A percentile compares a stretch with the other conserved stretches of the same genome.
These are phyloP conservation scores for Carex littledalei DNA, from an alignment of 176 grass and related monocot species.

Conservation along the genomic window DNA sequence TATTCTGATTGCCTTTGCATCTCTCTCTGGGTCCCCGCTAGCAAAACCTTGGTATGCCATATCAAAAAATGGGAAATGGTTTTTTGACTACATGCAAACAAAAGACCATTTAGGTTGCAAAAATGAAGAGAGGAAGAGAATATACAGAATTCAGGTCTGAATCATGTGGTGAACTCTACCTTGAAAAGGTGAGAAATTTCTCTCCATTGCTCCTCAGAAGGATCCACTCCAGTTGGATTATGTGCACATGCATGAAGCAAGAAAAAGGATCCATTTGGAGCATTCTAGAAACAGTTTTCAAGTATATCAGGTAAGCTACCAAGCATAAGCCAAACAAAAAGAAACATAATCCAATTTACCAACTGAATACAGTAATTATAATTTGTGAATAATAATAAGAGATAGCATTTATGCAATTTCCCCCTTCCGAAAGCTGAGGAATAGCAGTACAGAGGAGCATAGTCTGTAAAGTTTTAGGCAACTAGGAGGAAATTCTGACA, in stretches of 20 bases:
- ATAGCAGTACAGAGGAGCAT: background rate
- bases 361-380: background rate
- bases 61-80: constrained; percentile 99
- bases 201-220: constrained; percentile 96
- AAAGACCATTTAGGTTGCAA: background rate
- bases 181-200: constrained; percentile 94
- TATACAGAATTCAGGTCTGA: background rate
- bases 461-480: background rate
- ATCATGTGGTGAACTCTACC: constrained; percentile 25
- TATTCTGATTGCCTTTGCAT: constrained; percentile 89
- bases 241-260: constrained; percentile 98
- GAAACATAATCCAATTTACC: background rate
- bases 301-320: background rate
- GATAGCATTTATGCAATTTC: background rate
- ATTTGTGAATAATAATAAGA: background rate
- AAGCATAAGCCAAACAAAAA: background rate
- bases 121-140: background rate
- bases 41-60: constrained; percentile 99
- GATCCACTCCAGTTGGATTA: constrained; percentile 98
- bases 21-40: constrained; percentile 82
- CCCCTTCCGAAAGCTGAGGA: background rate
- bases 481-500: background rate
- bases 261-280: constrained; percentile 92
- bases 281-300: constrained; percentile 47
- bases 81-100: constrained; percentile 50